These are phyloP conservation scores for Asterionellopsis glacialis DNA, from an alignment of 108 stramenopile genomes.

Conservation along the genomic window DNA sequence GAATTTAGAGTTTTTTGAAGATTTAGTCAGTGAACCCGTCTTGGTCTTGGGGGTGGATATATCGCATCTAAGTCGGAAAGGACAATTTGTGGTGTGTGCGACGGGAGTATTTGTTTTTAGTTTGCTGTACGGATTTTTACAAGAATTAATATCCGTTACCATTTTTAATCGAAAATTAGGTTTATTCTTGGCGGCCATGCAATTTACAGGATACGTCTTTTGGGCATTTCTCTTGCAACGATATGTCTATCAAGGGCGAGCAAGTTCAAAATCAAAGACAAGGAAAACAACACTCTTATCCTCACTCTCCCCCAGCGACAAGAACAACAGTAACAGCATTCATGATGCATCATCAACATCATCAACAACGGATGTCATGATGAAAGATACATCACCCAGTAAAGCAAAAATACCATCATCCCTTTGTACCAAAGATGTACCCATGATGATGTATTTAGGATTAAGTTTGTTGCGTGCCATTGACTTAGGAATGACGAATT, in stretches of 20 bases:
- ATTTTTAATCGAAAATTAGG: slow-evolving; percentile 76
- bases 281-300: neutral
- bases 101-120: slow-evolving; percentile 74
- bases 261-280: slow-evolving; percentile 21
- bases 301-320: neutral
- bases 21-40: slow-evolving; percentile 52
- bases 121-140: slow-evolving; percentile 82
- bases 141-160: slow-evolving; percentile 79
- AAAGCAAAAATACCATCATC: neutral
- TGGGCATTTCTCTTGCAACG: slow-evolving; percentile 43
- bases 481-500: slow-evolving; percentile 84
- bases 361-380: no score
- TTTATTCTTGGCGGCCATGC: slow-evolving; percentile 71
- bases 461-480: slow-evolving; percentile 75
- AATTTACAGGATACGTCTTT: slow-evolving; percentile 78
- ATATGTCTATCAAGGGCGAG: slow-evolving; percentile 49
- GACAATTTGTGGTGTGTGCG: slow-evolving; percentile 73
- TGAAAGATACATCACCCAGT: neutral
- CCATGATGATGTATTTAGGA: slow-evolving; percentile 64
- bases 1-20: slow-evolving; percentile 56
- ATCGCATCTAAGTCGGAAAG: slow-evolving; percentile 38
- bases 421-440: slow-evolving; percentile 39
- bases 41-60: slow-evolving; percentile 77
- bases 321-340: neutral
- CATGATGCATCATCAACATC: neutral